phyloP scores from a whole-genome alignment of 257 asterid species.

The Capsicum rhomboideum region DNA sequence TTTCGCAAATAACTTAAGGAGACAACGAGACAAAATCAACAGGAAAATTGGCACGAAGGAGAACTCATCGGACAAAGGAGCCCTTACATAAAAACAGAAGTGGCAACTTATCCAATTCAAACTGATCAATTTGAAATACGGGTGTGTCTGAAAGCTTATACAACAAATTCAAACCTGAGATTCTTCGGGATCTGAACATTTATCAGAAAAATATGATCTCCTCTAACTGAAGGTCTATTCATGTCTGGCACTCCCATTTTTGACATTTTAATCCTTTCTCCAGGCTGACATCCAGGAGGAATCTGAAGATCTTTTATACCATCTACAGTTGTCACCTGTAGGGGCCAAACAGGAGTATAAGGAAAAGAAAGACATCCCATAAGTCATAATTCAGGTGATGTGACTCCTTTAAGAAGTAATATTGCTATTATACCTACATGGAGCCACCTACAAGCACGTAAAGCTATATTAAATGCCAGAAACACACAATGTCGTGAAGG shows the following conservation, averaged over 20 bases:
- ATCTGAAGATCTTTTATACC: slow-evolving; percentile 75
- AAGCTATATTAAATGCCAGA: neutral
- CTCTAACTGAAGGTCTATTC: slow-evolving; percentile 65
- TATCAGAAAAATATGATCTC: slow-evolving; percentile 81
- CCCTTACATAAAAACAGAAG: neutral
- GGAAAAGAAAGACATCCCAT: neutral
- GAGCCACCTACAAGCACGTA: neutral
- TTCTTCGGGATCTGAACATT: slow-evolving; percentile 68
- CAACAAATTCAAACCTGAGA: slow-evolving; percentile 44
- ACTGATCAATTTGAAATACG: neutral
- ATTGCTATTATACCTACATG: neutral
- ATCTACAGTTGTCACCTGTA: slow-evolving; percentile 79
- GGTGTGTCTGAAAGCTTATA: neutral
- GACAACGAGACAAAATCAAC: neutral
- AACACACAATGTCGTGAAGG: neutral
- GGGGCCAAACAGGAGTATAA: slow-evolving; percentile 1
- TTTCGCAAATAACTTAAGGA: neutral
- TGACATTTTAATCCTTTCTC: slow-evolving; percentile 59
- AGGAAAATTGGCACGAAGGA: neutral
- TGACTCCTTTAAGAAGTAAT: neutral
- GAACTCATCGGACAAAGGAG: neutral
- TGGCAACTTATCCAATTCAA: neutral
- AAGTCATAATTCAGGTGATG: neutral
- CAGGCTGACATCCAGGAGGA: slow-evolving; percentile 92
- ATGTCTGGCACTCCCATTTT: slow-evolving; percentile 84